phyloP scores from a whole-genome alignment of 306 rosid species.

The Heteromeles arbutifolia region DNA sequence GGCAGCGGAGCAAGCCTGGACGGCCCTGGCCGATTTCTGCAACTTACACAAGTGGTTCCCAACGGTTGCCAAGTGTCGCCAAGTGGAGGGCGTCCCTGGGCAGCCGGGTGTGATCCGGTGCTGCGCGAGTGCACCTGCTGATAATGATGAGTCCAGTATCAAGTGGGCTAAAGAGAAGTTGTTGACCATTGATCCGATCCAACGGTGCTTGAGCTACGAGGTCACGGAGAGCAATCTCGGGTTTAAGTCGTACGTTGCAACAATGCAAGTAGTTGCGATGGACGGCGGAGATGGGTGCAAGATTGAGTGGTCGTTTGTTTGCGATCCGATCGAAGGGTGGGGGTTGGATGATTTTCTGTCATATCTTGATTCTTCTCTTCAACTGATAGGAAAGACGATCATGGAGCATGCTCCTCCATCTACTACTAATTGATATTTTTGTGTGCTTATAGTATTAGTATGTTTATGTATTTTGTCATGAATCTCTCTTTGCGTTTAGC shows the following conservation, averaged over 20 bases:
- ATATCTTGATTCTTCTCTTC: constrained; percentile 12
- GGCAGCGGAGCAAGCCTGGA: constrained; percentile 28
- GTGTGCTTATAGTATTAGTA: neutral
- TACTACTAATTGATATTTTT: neutral
- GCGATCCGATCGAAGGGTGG: constrained; percentile 51
- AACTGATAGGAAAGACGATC: constrained; percentile 29
- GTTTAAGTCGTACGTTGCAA: constrained; percentile 36
- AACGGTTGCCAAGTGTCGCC: constrained; percentile 27
- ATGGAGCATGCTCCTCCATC: constrained; percentile 16
- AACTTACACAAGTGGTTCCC: constrained; percentile 36
- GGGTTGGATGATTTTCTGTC: constrained; percentile 23
- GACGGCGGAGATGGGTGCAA: constrained; percentile 25
- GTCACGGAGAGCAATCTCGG: constrained; percentile 39
- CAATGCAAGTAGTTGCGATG: constrained; percentile 19
- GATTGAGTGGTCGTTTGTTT: constrained; percentile 49
- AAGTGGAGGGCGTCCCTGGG: constrained; percentile 30
- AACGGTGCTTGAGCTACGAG: constrained; percentile 42
- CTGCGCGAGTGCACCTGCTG: constrained; percentile 18
- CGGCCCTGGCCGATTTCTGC: constrained; percentile 46
- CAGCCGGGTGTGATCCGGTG: constrained; percentile 46
- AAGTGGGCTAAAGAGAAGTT: constrained; percentile 57
- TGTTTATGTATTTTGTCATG: neutral
- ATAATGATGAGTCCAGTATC: neutral
- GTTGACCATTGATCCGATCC: constrained; percentile 30
- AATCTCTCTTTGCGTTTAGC: neutral